These are phyloP conservation scores for Ophiocordyceps robertsii DNA, from an alignment of 2,329 filamentous ascomycete genomes.

Conservation along the genomic window DNA sequence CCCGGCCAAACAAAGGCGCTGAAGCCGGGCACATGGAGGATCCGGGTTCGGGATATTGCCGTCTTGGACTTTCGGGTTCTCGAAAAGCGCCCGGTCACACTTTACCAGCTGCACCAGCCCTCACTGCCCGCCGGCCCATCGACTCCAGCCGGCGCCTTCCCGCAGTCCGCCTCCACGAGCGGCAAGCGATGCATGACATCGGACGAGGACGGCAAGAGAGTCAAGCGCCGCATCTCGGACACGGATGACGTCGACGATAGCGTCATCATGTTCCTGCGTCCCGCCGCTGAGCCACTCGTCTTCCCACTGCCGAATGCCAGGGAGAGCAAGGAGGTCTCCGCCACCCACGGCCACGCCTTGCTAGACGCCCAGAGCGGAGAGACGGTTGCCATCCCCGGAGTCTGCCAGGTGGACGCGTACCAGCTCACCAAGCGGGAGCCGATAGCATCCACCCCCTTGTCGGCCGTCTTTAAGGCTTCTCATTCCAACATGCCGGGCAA, in stretches of 20 bases:
- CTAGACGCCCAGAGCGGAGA: constrained; percentile 36
- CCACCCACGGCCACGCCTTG: constrained; percentile 33
- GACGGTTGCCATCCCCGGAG: constrained; percentile 33
- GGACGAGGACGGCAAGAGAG: constrained; percentile 31
- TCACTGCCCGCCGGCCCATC: constrained; percentile 13
- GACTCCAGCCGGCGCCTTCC: constrained; percentile 17
- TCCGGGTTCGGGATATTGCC: constrained; percentile 32
- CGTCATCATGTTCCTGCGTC: constrained; percentile 41
- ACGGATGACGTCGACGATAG: constrained; percentile 26
- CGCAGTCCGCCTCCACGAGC: constrained; percentile 17
- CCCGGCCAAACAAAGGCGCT: constrained; percentile 31
- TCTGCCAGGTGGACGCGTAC: constrained; percentile 38
- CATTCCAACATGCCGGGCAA: constrained; percentile 38
- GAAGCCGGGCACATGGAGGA: constrained; percentile 43
- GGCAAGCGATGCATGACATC: constrained; percentile 36
- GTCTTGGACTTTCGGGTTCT: constrained; percentile 45
- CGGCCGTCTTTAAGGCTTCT: constrained; percentile 41
- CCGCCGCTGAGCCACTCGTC: constrained; percentile 34
- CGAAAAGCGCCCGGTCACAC: constrained; percentile 34
- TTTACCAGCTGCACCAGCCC: constrained; percentile 20
- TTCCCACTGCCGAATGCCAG: constrained; percentile 35
- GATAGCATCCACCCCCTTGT: constrained; percentile 41
- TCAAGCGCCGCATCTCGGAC: constrained; percentile 25
- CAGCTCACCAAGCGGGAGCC: constrained; percentile 40
- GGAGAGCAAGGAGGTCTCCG: constrained; percentile 32